Base-by-base conservation (phyloP, 352 stramenopile genomes). In the Pythium plurisporium region DNA sequence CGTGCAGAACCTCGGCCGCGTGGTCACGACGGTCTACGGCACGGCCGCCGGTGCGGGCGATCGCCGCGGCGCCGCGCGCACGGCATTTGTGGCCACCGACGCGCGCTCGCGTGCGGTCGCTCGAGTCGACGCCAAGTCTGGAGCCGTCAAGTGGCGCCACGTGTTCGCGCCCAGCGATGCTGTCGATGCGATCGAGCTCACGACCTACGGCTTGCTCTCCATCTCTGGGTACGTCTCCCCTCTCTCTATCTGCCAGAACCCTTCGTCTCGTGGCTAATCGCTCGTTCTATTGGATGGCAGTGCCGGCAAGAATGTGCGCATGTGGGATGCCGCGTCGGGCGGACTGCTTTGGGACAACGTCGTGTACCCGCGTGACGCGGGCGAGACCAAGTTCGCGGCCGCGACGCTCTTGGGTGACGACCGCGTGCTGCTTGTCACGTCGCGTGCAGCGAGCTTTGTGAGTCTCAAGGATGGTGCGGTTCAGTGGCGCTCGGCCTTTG, bases 71-170 rank as follows among this genome's bases (percentile, higher is more conserved):
- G 29, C 74, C 22, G 73, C 70, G 19, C 68, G 75, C 49, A 71
- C 77, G 7, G 59, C 87, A 46, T 94, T 90, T 68, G 84, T 91
- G 27, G 82, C 76, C 11, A 87, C 77, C 11, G 81, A 91, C 63
- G 63, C 64, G 20, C 63, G 62, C 11, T 85, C 77, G 57, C 74
- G 79, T 12, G 82, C 82, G 5, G 25, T 94, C 25, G 79, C 82
- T 20, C 75, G 78, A 12, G 41, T 94, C 30, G 80, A 94, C 58
- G 53, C 74, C 25, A 87, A 86, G 59, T 83, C 72, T 10, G 82
- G 81, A 20, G 76, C 61, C 2, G 77, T 91, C 57, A 83, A 91
- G 57, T 94, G 84, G 84, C 84, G 84, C 23, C 78, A 75, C 54
- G 72, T 91, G 22, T 69, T 94, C 22, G 50, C 72, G 11, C 40